phyloP scores from a whole-genome alignment of 2,329 filamentous ascomycete genomes.

The Claviceps digitariae region DNA sequence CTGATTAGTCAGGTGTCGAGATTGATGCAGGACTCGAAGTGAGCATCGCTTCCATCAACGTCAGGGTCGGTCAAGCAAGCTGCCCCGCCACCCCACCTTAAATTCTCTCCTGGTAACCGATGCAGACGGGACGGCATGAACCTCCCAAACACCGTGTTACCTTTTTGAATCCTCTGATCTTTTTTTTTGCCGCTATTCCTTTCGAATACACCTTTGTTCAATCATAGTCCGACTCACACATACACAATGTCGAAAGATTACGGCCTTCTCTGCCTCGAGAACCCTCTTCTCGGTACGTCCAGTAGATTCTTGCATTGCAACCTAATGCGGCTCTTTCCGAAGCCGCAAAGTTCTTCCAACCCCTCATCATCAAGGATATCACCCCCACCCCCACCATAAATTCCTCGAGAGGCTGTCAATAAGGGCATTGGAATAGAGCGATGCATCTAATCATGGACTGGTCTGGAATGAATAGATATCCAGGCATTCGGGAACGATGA shows the following conservation, averaged over 20 bases:
- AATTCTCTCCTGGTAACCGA: background rate
- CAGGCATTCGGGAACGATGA: constrained; percentile 72
- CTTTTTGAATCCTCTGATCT: background rate
- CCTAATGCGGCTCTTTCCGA: background rate
- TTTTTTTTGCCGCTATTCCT: background rate
- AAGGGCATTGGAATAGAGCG: background rate
- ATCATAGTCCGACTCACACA: background rate
- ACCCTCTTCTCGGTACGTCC: constrained; percentile 76
- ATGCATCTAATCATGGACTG: background rate
- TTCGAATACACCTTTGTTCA: no score
- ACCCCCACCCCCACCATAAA: background rate
- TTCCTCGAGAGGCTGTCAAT: background rate
- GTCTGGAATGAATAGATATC: constrained; percentile 50
- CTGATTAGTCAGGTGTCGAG: no score
- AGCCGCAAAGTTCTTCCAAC: background rate
- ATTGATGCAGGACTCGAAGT: no score
- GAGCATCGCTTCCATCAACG: background rate
- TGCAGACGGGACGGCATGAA: constrained; percentile 11
- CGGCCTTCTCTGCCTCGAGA: constrained; percentile 87
- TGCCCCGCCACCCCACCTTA: constrained; percentile 1
- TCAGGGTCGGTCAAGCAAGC: background rate
- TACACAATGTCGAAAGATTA: constrained; percentile 64
- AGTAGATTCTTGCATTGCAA: background rate
- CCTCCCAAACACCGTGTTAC: background rate
- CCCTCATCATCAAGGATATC: background rate